Base-by-base conservation (phyloP, 495 filamentous ascomycete genomes). In the Entonaema liquescens region DNA sequence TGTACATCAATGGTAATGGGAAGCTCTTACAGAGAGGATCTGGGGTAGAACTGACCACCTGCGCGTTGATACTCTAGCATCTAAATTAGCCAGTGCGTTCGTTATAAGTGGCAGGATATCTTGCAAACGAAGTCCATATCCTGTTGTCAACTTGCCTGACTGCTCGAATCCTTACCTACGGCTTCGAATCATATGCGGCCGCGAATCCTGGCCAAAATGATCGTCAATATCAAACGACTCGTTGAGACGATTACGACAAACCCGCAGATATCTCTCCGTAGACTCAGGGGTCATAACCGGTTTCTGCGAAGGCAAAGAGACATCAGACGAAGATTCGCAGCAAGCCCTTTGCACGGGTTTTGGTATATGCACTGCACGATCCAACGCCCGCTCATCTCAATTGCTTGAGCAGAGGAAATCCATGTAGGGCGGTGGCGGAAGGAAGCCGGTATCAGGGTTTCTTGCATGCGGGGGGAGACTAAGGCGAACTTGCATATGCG, bases 371-470 rank as follows among this genome's bases (percentile, higher is more conserved):
- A 21, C 42, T 6, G 19, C 17, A 47, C 19, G 42, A 21, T 47
- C 21, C 42, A 23, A 12, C 17, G 21, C 21, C 21, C 5, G 21
- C 19, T 21, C 8, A 23, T 47, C 42, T 23, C 42, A 47, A 23
- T 4, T 23, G 19, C 42, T 23, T 23, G 11, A 19, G 12, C 8
- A 3, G 23, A 23, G 42, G 2, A 47, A 23, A 47, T 47, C 17
- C 42, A 47, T 47, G 42, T 21, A 47, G 42, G 42, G 42, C 19
- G 12, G 72, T 82, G 79, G 50, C 95, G 17, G 54, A 94, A 94
- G 92, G 86, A 90, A 70, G 89, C 91, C 2, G 91, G 91, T 31
- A 87, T 97, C 76, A 95, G 92, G 82, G 88, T 88, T 80, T 53
- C 17, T 47, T 47, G 17, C 17, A 23, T 47, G 42, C 9, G 7